phyloP scores from a whole-genome alignment of 257 asterid species.

The Gentiana macrophylla region DNA sequence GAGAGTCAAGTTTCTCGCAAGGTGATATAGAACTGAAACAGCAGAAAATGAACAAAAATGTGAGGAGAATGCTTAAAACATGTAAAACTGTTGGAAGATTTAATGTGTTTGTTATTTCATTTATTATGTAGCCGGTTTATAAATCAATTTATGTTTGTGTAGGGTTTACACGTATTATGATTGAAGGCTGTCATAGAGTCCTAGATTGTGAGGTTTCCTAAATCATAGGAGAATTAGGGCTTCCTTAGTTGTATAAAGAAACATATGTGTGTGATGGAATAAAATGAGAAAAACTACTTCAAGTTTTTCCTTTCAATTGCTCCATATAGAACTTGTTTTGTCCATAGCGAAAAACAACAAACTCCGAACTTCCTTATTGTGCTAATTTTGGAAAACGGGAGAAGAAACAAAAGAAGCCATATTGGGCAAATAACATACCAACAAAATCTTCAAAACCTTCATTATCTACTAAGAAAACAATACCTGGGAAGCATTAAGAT shows the following conservation, averaged over 20 bases:
- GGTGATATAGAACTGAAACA: conserved; percentile 77
- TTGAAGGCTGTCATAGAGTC: no score
- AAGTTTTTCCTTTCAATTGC: background rate
- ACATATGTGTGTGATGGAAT: no score
- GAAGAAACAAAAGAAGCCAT: background rate
- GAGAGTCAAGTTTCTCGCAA: conserved; percentile 87
- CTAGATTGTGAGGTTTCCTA: no score
- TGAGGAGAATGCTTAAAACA: no score
- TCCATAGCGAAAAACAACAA: background rate
- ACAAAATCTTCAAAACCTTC: conserved; percentile 7
- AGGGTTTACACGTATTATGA: no score
- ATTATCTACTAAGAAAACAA: conserved; percentile 10
- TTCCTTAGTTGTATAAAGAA: no score
- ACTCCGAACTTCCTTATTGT: background rate
- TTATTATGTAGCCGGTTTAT: no score
- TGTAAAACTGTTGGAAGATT: no score
- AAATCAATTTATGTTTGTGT: no score
- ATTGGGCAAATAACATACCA: background rate
- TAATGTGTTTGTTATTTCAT: no score
- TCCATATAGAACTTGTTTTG: background rate
- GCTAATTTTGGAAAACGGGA: background rate
- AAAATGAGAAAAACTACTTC: background rate
- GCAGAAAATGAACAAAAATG: background rate
- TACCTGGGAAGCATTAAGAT: conserved; percentile 98
- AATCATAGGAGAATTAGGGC: no score